A percentile compares a stretch with the other conserved stretches of the same genome.
These are phyloP conservation scores for Lasiodiplodia citricola DNA, from an alignment of 2,329 filamentous ascomycete species.

Conservation along the genomic window DNA sequence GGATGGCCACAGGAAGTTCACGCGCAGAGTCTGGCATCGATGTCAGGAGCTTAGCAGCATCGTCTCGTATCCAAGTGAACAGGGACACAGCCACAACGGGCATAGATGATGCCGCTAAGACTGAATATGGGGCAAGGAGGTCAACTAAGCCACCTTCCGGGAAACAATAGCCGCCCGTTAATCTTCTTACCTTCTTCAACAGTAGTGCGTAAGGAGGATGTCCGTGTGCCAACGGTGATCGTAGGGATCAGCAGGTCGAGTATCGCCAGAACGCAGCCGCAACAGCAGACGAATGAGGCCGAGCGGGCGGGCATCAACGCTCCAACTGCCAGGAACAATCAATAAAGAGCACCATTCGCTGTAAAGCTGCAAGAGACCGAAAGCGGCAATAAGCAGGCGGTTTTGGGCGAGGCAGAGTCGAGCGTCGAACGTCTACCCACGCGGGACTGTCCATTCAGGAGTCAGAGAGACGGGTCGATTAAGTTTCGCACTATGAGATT, in stretches of 20 bases:
- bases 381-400: not conserved
- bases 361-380: not conserved
- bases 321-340: not conserved
- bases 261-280: not conserved
- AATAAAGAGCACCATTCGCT: not conserved
- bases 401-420: not conserved
- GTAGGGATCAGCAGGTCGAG: slow-evolving; percentile 4
- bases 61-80: not conserved
- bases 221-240: not conserved
- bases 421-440: slow-evolving; percentile 14
- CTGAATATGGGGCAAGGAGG: not conserved
- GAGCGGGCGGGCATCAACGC: not conserved
- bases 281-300: too few species aligned
- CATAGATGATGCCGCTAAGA: not conserved
- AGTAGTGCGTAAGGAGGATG: not conserved
- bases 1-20: not conserved
- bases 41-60: not conserved
- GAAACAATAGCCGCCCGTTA: not conserved
- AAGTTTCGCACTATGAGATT: not conserved
- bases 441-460: slow-evolving; percentile 1
- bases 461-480: not conserved
- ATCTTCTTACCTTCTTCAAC: not conserved
- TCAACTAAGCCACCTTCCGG: not conserved
- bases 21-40: not conserved
- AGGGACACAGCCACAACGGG: not conserved